These are phyloP conservation scores for Pneumocystis jirovecii DNA, from an alignment of 1,139 yeast species.

Conservation along the genomic window DNA sequence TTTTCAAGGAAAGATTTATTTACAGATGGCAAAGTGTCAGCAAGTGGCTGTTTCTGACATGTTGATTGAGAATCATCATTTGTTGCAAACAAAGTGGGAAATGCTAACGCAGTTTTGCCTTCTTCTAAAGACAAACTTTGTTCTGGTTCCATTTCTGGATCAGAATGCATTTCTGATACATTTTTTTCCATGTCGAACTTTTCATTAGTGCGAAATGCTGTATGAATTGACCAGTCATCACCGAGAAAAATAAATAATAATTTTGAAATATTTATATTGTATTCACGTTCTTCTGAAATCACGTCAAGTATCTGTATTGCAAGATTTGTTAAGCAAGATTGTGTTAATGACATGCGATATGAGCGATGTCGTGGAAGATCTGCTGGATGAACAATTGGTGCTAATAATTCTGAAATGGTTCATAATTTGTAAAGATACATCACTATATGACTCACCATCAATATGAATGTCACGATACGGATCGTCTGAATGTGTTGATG, in stretches of 20 bases:
- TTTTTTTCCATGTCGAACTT: neutral
- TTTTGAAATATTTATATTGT: slow-evolving; percentile 5
- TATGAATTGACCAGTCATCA: slow-evolving; percentile 7
- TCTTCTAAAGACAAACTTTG: neutral
- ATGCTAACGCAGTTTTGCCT: neutral
- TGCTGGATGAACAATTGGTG: slow-evolving; percentile 9
- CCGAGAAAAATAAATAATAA: slow-evolving; percentile 9
- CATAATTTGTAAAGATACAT: neutral
- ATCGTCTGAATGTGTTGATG: slow-evolving; percentile 6
- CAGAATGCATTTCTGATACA: neutral
- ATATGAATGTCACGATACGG: slow-evolving; percentile 8
- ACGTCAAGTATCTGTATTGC: slow-evolving; percentile 8
- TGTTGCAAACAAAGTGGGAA: neutral
- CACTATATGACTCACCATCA: neutral
- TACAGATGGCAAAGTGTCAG: neutral
- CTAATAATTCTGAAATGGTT: slow-evolving; percentile 1
- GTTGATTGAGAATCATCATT: neutral
- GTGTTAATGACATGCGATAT: slow-evolving; percentile 4
- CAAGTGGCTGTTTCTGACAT: neutral
- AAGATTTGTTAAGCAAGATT: slow-evolving; percentile 5
- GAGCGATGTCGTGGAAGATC: slow-evolving; percentile 7
- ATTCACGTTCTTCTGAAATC: slow-evolving; percentile 8
- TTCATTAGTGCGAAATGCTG: slow-evolving; percentile 4
- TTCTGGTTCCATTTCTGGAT: neutral
- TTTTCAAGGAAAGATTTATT: neutral